These are phyloP conservation scores for Diplocarpon mali DNA, from an alignment of 2,329 filamentous ascomycete genomes.

Conservation along the genomic window DNA sequence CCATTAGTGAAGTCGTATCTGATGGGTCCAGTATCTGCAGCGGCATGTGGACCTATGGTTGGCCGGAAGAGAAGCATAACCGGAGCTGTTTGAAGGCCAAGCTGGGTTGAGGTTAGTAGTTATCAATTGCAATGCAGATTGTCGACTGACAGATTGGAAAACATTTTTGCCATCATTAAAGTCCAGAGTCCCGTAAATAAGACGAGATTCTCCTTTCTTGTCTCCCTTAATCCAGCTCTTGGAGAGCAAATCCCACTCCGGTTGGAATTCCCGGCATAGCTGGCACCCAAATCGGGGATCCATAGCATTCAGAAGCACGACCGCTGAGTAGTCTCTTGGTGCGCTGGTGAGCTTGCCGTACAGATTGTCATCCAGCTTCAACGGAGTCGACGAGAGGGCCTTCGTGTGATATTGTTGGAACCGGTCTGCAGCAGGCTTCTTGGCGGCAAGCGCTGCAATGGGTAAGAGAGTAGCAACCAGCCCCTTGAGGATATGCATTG, in stretches of 20 bases:
- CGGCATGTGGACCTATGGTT: slow-evolving; percentile 70
- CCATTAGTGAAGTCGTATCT: slow-evolving; percentile 78
- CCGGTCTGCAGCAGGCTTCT: slow-evolving; percentile 51
- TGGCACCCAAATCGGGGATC: slow-evolving; percentile 75
- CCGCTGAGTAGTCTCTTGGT: slow-evolving; percentile 75
- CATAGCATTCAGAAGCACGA: slow-evolving; percentile 76
- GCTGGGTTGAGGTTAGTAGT: slow-evolving; percentile 37
- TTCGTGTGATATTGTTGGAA: slow-evolving; percentile 64
- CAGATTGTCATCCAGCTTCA: slow-evolving; percentile 66
- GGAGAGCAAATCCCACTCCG: slow-evolving; percentile 81
- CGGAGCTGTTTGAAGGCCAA: slow-evolving; percentile 88
- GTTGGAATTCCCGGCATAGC: slow-evolving; percentile 82
- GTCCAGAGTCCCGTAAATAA: slow-evolving; percentile 78
- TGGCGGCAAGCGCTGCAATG: slow-evolving; percentile 49
- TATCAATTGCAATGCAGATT: background rate
- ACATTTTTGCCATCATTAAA: slow-evolving; percentile 74
- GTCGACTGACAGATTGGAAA: slow-evolving; percentile 64
- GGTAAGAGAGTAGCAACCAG: slow-evolving; percentile 53
- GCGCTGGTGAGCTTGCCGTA: slow-evolving; percentile 67
- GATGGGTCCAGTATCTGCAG: slow-evolving; percentile 53
- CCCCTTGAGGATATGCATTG: slow-evolving; percentile 58
- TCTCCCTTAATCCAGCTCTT: slow-evolving; percentile 84
- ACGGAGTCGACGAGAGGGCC: slow-evolving; percentile 49
- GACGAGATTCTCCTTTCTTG: slow-evolving; percentile 56
- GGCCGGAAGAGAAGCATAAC: slow-evolving; percentile 81